phyloP scores from a whole-genome alignment of 2,329 filamentous ascomycete species.

The Knufia petricola region DNA sequence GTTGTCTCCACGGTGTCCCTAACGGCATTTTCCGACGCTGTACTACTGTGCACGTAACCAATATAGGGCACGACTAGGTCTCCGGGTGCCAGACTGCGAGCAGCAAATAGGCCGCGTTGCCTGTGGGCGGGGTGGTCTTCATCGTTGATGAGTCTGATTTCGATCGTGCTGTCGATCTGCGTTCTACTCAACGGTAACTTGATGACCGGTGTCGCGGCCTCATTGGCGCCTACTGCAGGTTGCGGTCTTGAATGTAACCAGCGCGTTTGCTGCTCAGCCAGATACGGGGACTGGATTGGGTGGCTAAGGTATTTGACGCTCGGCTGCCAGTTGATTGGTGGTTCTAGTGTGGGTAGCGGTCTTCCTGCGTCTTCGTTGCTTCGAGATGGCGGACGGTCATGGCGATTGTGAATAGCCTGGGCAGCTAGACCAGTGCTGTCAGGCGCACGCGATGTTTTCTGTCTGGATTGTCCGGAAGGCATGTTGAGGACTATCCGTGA shows the following conservation, averaged over 20 bases:
- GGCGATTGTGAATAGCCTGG: too few relatives aligned
- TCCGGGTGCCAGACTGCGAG: constrained; percentile 34
- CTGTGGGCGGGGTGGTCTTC: constrained; percentile 39
- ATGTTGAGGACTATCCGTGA: too few relatives aligned
- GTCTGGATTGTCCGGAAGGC: too few relatives aligned
- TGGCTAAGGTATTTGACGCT: not conserved
- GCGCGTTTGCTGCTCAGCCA: constrained; percentile 9
- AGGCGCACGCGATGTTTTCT: too few relatives aligned
- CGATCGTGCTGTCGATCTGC: constrained; percentile 23
- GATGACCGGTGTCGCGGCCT: not conserved
- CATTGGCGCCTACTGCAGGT: not conserved
- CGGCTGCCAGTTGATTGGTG: not conserved
- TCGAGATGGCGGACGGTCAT: too few relatives aligned
- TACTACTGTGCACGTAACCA: constrained; percentile 39
- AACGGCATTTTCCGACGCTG: constrained; percentile 21
- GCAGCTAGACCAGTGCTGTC: too few relatives aligned
- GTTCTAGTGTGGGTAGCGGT: not conserved
- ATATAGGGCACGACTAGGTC: constrained; percentile 42
- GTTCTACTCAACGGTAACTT: not conserved
- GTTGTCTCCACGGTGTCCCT: too few relatives aligned
- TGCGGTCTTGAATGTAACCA: not conserved
- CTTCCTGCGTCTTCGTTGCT: not conserved
- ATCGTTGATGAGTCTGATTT: constrained; percentile 33
- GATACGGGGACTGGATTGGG: not conserved
- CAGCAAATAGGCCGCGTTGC: constrained; percentile 42